Evolutionary conservation across 23 red algal species (phyloP), one percentile per base, ranked within the genome.

Genomic region (Gracilaria vermiculophylla): DNA sequence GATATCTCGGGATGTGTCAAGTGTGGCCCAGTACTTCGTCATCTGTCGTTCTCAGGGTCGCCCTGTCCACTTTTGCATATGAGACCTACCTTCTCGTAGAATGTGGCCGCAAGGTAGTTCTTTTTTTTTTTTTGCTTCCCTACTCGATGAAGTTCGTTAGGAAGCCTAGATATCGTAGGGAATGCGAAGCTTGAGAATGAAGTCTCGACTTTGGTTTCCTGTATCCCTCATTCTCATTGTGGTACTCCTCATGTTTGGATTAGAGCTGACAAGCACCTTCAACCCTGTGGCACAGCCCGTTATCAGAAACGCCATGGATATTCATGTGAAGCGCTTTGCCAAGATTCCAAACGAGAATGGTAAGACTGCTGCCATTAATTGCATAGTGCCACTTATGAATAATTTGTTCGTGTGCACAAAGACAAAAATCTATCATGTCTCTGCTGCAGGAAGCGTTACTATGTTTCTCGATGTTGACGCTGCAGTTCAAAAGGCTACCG

Each of bases 311-410:
- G 72, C 49, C 36, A 55, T 77, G 52, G 48, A 88, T 47, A 70
- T 78, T 53, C 53, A 76, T 28, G 73, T 69, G 23, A 34, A 76
- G n/a, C 50, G 69, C 20, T 66, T 88, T 53, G 84, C 84, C 4
- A 76, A 77, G 32, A 66, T 88, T 49, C 84, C 84, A 21, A 32
- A 76, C 35, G 84, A 88, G 53, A 62, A 77, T 33, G 72, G 84
- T 28, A 48, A 5, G 14, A n/a, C 84, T 45, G 84, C 84, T 60
- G 62, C 43, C 12, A 88, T 88, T 49, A 88, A 77, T 69, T 66
- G 60, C 84, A 77, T 88, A 2, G 69, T 64, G 32, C 84, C 50
- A 8, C 36, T 43, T 11, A 69, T 52, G 42, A 45, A 40, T 21
- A 29, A 88, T 27, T 47, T 88, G 48, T 88, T 52, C 42, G 35